Evolutionary conservation across 192 early-diverging fungal species (phyloP), one percentile per base, ranked within the genome.

Genomic region (Diversispora epigaea): DNA sequence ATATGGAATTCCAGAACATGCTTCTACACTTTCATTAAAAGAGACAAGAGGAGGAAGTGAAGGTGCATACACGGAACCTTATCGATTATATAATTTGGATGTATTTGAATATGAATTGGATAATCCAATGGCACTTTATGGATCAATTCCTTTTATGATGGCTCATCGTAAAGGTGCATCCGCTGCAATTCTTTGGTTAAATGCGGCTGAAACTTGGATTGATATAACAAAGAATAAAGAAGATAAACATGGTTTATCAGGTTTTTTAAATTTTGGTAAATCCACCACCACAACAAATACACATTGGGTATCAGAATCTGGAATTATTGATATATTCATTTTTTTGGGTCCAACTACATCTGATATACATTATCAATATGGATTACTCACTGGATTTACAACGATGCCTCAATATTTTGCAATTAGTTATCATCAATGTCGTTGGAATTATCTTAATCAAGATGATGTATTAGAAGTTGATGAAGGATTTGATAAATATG

Each of bases 401-500:
- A 85, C 89, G 6, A 69, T 99, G 77, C 98, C 98, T 3, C 94
- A 93, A 60, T 80, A 82, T 40, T 99, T 99, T 80, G 85, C 96
- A 10, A 89, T 94, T 17, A 94, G 91, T 6, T 96, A 98, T 79
- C 97, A 99, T 73, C 97, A 99, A 76, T 95, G 94, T 76, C 91
- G 98, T 65, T 99, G 98, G 98, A 99, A 98, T 81, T 99, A 98
- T 82, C 88, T 92, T 68, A 93, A 92, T 70, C 90, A 97, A 72
- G 85, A 86, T 39, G 98, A 99, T 81, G 96, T 98, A 5, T 68
- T 84, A 11, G 89, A 89, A 40, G 94, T 98, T 0, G 93, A 94
- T 80, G 86, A 83, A 19, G 89, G 91, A 57, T 94, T 99, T 84
- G 96, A 99, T 77, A 84, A 89, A 71, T 77, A 94, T 77, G 91